Percentiles rank a stretch among this genome's conserved stretches.
Conservation (phyloP, 768 basidiomycete species). For the Pilatotrama ljubarskyi region DNA sequence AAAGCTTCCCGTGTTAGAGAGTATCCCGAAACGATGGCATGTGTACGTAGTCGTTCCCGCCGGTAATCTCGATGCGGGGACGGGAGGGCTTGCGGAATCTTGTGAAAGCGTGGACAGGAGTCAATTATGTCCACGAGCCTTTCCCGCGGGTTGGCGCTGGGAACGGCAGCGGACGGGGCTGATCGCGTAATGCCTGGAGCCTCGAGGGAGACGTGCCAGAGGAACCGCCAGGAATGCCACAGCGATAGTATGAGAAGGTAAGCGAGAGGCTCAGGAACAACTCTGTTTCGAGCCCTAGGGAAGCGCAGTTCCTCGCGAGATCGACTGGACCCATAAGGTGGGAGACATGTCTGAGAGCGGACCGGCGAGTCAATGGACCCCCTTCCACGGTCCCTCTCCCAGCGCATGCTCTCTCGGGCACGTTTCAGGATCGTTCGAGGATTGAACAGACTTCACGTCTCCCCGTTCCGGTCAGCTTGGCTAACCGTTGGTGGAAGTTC, state of each 20-base stretch:
- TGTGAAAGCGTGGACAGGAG: constrained; percentile 28
- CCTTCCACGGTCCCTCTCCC: constrained; percentile 21
- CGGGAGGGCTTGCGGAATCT: constrained; percentile 17
- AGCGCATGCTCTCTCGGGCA: constrained; percentile 20
- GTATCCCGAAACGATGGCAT: constrained; percentile 21
- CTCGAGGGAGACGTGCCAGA: constrained; percentile 19
- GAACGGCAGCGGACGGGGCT: constrained; percentile 15
- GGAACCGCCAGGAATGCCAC: constrained; percentile 14
- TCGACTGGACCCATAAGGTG: constrained; percentile 20
- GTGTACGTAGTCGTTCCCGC: constrained; percentile 14
- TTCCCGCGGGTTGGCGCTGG: constrained; percentile 28
- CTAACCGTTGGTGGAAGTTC: constrained; percentile 22
- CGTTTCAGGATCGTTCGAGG: constrained; percentile 20
- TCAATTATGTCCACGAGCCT: constrained; percentile 26
- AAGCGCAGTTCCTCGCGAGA: constrained; percentile 22
- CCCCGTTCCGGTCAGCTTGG: constrained; percentile 22
- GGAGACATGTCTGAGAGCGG: constrained; percentile 15
- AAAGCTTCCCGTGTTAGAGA: constrained; percentile 21
- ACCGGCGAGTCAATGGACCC: constrained; percentile 15
- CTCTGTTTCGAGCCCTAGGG: constrained; percentile 28
- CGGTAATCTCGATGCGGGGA: constrained; percentile 19
- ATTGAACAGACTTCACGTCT: constrained; percentile 21
- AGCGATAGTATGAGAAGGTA: constrained; percentile 18
- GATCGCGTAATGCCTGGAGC: constrained; percentile 26
- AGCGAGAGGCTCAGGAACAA: constrained; percentile 19